These are phyloP conservation scores for Mycena alexandri DNA, from an alignment of 768 basidiomycete species.

Conservation along the genomic window DNA sequence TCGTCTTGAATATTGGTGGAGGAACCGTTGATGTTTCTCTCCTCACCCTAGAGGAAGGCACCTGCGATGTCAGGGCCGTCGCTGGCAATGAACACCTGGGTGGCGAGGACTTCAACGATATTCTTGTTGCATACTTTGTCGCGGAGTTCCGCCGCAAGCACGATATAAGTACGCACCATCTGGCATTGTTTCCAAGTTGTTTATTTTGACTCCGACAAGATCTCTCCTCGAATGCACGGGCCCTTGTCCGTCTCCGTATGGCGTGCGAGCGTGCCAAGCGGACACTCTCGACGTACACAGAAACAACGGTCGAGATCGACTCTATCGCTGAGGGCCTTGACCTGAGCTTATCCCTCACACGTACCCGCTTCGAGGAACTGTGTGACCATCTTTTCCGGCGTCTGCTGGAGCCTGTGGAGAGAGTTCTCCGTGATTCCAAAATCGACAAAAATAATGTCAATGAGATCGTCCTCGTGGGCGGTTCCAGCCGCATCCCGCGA, in stretches of 20 bases:
- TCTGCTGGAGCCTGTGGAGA: constrained; percentile 1
- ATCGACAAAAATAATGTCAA: not conserved
- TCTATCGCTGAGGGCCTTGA: constrained; percentile 1
- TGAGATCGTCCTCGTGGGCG: constrained; percentile 11
- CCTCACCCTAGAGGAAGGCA: not conserved
- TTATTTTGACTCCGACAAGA: too few relatives aligned
- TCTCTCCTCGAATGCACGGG: not conserved
- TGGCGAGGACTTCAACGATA: constrained; percentile 12
- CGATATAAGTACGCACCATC: too few relatives aligned
- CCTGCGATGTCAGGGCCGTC: constrained; percentile 9
- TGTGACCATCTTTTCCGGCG: constrained; percentile 2
- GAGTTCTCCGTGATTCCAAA: constrained; percentile 7
- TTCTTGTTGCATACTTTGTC: too few relatives aligned
- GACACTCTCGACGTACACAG: not conserved
- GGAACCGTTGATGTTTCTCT: constrained; percentile 13
- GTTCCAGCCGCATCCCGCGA: constrained; percentile 4
- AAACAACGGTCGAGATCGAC: constrained; percentile 5
- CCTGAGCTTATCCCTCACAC: not conserved
- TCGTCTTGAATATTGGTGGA: not conserved
- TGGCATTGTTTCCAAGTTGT: too few relatives aligned
- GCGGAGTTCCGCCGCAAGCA: too few relatives aligned
- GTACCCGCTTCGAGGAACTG: constrained; percentile 3
- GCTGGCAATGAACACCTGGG: not conserved
- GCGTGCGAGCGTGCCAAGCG: constrained; percentile 18
- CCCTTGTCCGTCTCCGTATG: not conserved